These are phyloP conservation scores for Solanum sitiens DNA, from an alignment of 257 asterid genomes.

Conservation along the genomic window DNA sequence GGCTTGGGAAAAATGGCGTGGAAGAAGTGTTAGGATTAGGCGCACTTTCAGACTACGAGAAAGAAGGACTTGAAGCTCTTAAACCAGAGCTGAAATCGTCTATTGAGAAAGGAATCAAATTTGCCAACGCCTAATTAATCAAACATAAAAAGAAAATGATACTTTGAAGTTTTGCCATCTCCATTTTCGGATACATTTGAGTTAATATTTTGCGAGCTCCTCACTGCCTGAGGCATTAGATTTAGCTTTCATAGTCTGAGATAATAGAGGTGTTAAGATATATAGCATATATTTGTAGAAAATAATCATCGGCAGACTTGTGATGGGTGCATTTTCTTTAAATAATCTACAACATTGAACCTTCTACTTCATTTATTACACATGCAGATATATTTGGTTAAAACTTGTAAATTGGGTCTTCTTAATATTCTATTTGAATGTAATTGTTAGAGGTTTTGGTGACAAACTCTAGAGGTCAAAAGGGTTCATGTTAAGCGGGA, in stretches of 20 bases:
- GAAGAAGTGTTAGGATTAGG: slow-evolving; percentile 71
- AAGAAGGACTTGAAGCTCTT: slow-evolving; percentile 68
- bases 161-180: neutral
- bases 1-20: slow-evolving; percentile 80
- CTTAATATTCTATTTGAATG: neutral
- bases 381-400: neutral
- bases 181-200: slow-evolving; percentile 10
- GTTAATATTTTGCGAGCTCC: neutral
- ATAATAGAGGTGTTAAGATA: neutral
- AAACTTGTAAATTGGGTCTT: neutral
- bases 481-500: too few relatives aligned
- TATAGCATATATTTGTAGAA: neutral
- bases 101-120: slow-evolving; percentile 70
- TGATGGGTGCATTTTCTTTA: neutral
- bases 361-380: neutral
- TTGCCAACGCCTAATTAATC: slow-evolving; percentile 32
- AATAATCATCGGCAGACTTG: slow-evolving; percentile 2
- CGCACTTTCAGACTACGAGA: slow-evolving; percentile 52
- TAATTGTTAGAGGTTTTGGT: neutral
- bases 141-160: neutral
- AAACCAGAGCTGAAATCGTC: slow-evolving; percentile 55
- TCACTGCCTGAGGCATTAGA: neutral
- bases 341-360: neutral
- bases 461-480: neutral
- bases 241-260: neutral